Conservation (phyloP, 129 eudicot species). For the Scalesia atractyloides region DNA sequence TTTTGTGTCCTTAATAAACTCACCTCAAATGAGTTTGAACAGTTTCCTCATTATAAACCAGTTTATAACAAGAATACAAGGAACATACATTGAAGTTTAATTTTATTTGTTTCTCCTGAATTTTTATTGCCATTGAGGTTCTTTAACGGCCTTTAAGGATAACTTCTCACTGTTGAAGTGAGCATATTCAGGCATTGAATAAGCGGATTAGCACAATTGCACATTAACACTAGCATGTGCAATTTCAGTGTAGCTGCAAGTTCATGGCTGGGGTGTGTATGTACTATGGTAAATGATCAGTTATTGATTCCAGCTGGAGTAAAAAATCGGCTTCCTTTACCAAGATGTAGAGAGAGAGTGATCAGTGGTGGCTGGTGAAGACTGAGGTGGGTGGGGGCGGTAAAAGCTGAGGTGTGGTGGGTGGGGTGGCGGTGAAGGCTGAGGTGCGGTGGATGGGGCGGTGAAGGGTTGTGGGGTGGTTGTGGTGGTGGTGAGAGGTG, state of each 20-base stretch:
- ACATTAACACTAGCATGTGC: neutral
- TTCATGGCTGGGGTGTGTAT: conserved; percentile 4
- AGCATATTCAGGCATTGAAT: conserved; percentile 10
- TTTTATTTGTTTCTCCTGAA: conserved; percentile 5
- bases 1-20: neutral
- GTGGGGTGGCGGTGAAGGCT: too few relatives aligned
- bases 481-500: too few relatives aligned
- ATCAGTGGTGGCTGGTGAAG: too few relatives aligned
- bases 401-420: too few relatives aligned
- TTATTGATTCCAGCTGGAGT: conserved; percentile 3
- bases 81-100: conserved; percentile 3
- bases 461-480: too few relatives aligned
- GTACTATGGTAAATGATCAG: neutral
- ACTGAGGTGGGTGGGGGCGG: too few relatives aligned
- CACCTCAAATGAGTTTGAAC: conserved; percentile 8
- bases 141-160: neutral
- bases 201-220: conserved; percentile 7
- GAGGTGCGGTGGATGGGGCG: too few relatives aligned
- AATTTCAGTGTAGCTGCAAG: conserved; percentile 1
- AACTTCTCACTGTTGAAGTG: conserved; percentile 2
- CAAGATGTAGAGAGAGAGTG: neutral
- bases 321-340: neutral
- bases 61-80: neutral
- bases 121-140: neutral
- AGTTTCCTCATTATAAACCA: neutral